Base-by-base conservation (phyloP, 2,329 filamentous ascomycete genomes). In the Penicillium decumbens region DNA sequence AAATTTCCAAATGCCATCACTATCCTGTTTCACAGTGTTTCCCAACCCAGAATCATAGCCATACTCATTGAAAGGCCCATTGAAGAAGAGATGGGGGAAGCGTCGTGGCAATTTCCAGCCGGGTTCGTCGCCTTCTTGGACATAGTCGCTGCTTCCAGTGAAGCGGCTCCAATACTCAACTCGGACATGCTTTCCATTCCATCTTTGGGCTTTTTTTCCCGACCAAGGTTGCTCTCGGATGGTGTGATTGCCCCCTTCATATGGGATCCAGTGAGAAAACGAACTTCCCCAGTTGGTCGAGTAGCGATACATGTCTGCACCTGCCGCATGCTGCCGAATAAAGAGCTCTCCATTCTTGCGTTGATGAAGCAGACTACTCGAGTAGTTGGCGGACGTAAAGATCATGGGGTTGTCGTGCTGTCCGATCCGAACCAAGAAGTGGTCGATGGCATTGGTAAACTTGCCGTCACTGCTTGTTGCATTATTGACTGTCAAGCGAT, bases 131-230 rank as follows among this genome's bases (percentile, higher is more conserved):
- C 77, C 79, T 57, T 85, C 77, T 60, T 85, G 80, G 9, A 81
- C 66, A 56, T 84, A 80, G 53, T 76, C 74, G 58, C 79, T 82
- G 54, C 81, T 84, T 6, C 81, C 80, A 18, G 79, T 74, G 45
- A 80, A 68, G 46, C 74, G 72, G 60, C 75, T 82, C 77, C 77
- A 86, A 63, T 85, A 86, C 58, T 85, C 80, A 23, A 85, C 75
- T 24, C 77, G 75, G 30, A 85, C 73, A 59, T 85, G 83, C 37
- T 84, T 76, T 24, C 81, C 83, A 24, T 74, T 59, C 83, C 83
- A 86, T 40, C 66, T 65, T 62, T 86, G 82, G 3, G 72, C 59
- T 15, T 75, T 69, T 1, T 79, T 80, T n/a, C 83, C 83, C 3
- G 72, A 74, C 83, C 83, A 85, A 3, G 70, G 57, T 51, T 78